Evolutionary conservation across 2,329 filamentous ascomycete genomes (phyloP).

Genomic region (Xylariaceae sp.): DNA sequence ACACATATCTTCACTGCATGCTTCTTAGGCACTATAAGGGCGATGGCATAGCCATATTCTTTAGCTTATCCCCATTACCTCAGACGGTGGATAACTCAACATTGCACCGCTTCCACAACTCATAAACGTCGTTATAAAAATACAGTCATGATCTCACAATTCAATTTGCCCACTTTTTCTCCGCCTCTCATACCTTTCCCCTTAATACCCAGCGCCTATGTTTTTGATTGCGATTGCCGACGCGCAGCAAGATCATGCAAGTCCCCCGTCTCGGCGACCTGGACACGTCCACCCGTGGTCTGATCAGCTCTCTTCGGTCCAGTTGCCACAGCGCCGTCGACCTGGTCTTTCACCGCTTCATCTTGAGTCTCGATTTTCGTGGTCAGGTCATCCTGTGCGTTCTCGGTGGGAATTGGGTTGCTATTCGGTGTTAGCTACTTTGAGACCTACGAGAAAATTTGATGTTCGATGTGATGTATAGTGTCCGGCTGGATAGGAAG

Average conservation of each 20-base stretch:
- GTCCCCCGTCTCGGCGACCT: constrained; percentile 31
- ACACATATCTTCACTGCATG: no score
- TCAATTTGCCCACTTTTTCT: no score
- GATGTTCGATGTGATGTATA: no score
- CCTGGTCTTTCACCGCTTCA: constrained; percentile 28
- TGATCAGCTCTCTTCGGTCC: constrained; percentile 30
- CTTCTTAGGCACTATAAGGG: no score
- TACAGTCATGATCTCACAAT: no score
- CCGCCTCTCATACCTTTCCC: background rate
- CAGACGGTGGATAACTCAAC: no score
- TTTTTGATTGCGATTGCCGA: constrained; percentile 13
- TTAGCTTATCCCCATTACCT: no score
- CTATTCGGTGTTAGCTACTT: constrained; percentile 11
- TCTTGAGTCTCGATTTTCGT: constrained; percentile 16
- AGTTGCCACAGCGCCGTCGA: constrained; percentile 27
- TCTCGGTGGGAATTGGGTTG: constrained; percentile 13
- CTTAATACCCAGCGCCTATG: background rate
- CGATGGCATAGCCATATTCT: no score
- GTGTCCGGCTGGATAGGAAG: no score
- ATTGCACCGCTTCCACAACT: no score
- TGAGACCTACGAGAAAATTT: no score
- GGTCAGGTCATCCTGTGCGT: constrained; percentile 18
- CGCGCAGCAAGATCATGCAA: constrained; percentile 30
- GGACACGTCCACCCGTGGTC: constrained; percentile 25
- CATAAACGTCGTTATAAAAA: no score